These are phyloP conservation scores for Glebionis coronaria DNA, from an alignment of 129 eudicot genomes.

Conservation along the genomic window DNA sequence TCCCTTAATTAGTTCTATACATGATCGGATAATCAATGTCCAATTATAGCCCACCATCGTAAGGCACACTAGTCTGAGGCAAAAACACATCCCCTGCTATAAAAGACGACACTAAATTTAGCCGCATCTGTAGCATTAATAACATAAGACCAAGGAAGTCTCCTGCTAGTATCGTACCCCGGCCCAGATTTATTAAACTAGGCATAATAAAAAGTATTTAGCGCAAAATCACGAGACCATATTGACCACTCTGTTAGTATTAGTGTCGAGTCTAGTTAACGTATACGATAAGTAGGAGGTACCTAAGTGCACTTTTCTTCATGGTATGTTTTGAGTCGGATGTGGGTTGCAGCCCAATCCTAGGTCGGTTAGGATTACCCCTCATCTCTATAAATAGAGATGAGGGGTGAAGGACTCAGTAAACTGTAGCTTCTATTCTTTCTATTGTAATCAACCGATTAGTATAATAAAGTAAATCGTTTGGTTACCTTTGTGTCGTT, in stretches of 20 bases:
- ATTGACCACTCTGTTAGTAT: constrained; percentile 55
- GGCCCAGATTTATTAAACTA: constrained; percentile 58
- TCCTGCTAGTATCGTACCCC: constrained; percentile 39
- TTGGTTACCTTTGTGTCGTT: too few species aligned
- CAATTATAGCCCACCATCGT: constrained; percentile 35
- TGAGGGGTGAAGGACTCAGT: too few species aligned
- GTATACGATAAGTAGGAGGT: too few species aligned
- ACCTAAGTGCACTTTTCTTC: too few species aligned
- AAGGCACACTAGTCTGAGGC: constrained; percentile 53
- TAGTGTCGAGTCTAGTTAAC: too few species aligned
- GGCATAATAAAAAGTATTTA: constrained; percentile 47
- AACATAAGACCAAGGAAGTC: constrained; percentile 53
- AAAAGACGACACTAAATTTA: constrained; percentile 44
- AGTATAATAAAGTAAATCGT: too few species aligned
- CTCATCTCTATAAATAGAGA: too few species aligned
- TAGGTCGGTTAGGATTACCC: too few species aligned
- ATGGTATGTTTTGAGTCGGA: too few species aligned
- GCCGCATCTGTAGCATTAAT: constrained; percentile 45
- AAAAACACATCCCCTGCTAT: constrained; percentile 47
- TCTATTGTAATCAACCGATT: too few species aligned
- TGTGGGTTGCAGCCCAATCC: too few species aligned
- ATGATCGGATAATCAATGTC: neutral
- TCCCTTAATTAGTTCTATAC: neutral
- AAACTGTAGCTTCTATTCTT: too few species aligned
- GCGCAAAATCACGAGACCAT: constrained; percentile 54